These are phyloP conservation scores for Irpex rosettiformis DNA, from an alignment of 1,284 basidiomycete genomes.

Conservation along the genomic window DNA sequence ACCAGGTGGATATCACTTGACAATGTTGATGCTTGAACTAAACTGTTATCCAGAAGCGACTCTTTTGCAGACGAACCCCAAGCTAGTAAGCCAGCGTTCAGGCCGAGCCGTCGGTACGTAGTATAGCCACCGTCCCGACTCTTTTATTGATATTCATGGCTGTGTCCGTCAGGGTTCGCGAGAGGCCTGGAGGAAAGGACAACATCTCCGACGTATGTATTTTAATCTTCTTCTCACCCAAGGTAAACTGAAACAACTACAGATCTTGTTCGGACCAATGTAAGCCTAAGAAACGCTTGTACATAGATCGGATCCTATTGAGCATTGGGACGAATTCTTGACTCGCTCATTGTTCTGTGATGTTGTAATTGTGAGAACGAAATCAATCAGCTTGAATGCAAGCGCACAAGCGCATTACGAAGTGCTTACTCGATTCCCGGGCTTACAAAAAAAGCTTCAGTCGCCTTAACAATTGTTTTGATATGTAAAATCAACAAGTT, in stretches of 20 bases:
- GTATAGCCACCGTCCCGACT: background rate
- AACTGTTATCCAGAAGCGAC: background rate
- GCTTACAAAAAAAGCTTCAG: no score
- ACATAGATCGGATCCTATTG: background rate
- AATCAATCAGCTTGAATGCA: no score
- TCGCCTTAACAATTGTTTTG: no score
- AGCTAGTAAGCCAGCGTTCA: constrained; percentile 37
- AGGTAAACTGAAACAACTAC: background rate
- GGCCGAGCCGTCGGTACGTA: constrained; percentile 59
- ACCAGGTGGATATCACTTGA: background rate
- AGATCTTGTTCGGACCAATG: constrained; percentile 2
- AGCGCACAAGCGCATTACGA: no score
- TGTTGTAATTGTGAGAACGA: no score
- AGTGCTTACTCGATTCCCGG: no score
- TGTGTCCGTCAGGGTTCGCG: constrained; percentile 27
- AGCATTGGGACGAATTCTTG: background rate
- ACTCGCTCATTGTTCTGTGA: background rate
- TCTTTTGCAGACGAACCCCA: background rate
- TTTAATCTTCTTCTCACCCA: background rate
- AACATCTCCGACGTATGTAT: constrained; percentile 46
- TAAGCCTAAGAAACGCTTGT: background rate
- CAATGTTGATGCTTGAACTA: background rate
- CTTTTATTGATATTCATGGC: no score
- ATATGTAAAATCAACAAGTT: background rate
- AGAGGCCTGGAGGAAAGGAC: constrained; percentile 56